Evolutionary conservation across 2,329 filamentous ascomycete species (phyloP), one percentile per base, ranked within the genome.

Genomic region (Neoascochyta sp.): DNA sequence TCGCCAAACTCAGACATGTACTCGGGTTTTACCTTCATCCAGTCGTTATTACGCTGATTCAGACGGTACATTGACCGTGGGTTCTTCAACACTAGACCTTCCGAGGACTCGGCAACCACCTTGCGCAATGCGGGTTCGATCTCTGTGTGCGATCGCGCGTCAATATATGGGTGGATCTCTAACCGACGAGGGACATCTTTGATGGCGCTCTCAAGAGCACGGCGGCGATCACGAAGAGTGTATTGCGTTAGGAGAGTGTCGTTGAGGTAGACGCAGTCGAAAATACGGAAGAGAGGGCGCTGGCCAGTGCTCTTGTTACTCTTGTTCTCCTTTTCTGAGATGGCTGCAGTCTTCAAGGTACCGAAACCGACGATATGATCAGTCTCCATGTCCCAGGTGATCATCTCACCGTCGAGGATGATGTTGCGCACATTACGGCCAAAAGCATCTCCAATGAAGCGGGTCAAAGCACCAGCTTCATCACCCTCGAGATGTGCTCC

Each of bases 1-100:
- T 96, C 90, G 39, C 92, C 92, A 58, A 92, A 95, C 41, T 95
- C 90, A 2, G 81, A 81, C 89, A 96, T 95, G 62, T 98, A 98
- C 44, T 98, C 92, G 1, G 92, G 92, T 54, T 98, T 98, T 7
- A 98, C 89, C 60, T 98, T 98, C 66, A 95, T 83, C 92, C 92
- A 98, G 62, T 95, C 86, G 49, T 94, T 86, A 51, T 93, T 92
- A 26, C 92, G 83, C 46, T 86, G 85, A 54, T 94, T 95, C 7
- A 96, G 73, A 5, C 79, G 75, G 59, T 98, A 98, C 52, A 78
- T 75, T 0, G 89, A 94, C 4, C 83, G 75, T 6, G 92, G 92
- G 42, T 95, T 96, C 68, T 98, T 98, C 29, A 96, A 67, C 0
- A 98, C 88, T 1, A 96, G 71, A 2, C 92, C 92, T 61, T 96